Conservation (phyloP, 192 early-diverging fungal species). For the Dimargaris cristalligena region DNA sequence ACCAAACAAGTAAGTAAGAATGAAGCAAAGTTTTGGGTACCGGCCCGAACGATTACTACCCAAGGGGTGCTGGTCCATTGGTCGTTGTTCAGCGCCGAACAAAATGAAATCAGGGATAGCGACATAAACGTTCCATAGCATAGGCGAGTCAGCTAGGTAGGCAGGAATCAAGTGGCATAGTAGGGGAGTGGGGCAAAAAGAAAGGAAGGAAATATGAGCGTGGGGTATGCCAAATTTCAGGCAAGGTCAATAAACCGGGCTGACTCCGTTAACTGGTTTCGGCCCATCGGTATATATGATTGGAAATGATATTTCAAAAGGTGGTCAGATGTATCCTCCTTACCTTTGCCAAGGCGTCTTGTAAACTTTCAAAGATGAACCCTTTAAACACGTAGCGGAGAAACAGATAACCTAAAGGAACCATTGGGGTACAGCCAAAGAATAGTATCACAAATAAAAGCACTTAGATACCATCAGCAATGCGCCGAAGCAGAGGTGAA, state of each 20-base stretch:
- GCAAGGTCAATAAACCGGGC: too few relatives aligned
- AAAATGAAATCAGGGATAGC: not conserved
- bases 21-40: not conserved
- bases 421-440: too few relatives aligned
- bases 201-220: too few relatives aligned
- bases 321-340: not conserved
- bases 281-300: not conserved
- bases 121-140: not conserved
- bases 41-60: not conserved
- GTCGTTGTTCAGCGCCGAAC: not conserved
- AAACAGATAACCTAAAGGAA: not conserved
- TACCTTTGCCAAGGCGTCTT: not conserved
- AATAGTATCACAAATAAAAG: too few relatives aligned
- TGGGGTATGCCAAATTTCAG: too few relatives aligned
- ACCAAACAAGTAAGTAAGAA: not conserved
- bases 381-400: not conserved
- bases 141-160: slow-evolving; percentile 1
- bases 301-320: not conserved
- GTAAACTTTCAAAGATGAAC: not conserved
- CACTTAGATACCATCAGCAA: too few relatives aligned
- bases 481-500: too few relatives aligned
- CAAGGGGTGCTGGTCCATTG: not conserved
- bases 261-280: too few relatives aligned
- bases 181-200: not conserved
- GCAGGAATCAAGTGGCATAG: too few relatives aligned